Percentiles rank a stretch among this genome's conserved stretches.
phyloP scores from a whole-genome alignment of 352 stramenopile genomes.

The Hyaloperonospora arabidopsidis region DNA sequence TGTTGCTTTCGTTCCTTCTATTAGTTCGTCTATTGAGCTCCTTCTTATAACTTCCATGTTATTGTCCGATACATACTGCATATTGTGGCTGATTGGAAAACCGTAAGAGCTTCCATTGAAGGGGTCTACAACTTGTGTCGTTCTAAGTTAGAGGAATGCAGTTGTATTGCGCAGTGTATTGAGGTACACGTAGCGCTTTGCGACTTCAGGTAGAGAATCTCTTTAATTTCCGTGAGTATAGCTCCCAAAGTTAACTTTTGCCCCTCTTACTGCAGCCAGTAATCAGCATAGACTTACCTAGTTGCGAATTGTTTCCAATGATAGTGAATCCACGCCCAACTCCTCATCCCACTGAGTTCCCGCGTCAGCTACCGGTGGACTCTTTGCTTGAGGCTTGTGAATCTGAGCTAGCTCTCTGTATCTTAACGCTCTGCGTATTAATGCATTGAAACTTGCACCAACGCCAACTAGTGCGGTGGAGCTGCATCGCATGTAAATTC shows the following conservation, averaged over 20 bases:
- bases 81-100: background rate
- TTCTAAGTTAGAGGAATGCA: background rate
- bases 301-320: too few species aligned
- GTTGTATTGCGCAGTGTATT: too few species aligned
- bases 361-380: too few species aligned
- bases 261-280: too few species aligned
- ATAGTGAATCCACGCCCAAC: too few species aligned
- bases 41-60: background rate
- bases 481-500: slow-evolving; percentile 1
- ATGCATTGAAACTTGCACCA: background rate
- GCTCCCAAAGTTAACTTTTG: too few species aligned
- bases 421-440: too few species aligned
- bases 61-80: background rate
- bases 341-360: too few species aligned
- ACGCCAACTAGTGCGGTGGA: background rate
- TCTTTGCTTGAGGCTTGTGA: too few species aligned
- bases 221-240: background rate
- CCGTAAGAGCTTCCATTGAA: background rate
- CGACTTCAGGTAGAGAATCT: background rate
- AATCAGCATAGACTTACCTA: too few species aligned
- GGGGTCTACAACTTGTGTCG: background rate
- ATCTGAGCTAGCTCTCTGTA: too few species aligned
- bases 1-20: background rate
- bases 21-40: background rate
- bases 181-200: too few species aligned